A percentile compares a stretch with the other conserved stretches of the same genome.
These are phyloP conservation scores for Phaseolus lunatus DNA, from an alignment of 306 rosid species.

Conservation along the genomic window DNA sequence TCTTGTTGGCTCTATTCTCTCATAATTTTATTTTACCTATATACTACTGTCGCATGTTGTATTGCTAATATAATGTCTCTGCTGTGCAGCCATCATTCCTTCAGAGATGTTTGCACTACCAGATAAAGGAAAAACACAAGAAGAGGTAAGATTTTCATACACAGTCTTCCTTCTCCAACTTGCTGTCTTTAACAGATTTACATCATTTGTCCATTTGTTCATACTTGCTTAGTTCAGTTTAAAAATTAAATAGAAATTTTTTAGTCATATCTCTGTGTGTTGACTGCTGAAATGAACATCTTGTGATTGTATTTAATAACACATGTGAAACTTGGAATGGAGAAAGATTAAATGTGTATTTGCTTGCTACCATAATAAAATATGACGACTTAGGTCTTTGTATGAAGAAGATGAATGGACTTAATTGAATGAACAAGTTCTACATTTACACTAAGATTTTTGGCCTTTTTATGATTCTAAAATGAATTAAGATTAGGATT, in stretches of 20 bases:
- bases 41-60: conserved; percentile 3
- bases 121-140: conserved; percentile 72
- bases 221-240: conserved; percentile 20
- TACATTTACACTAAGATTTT: neutral
- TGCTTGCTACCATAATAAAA: conserved; percentile 17
- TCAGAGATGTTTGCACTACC: conserved; percentile 82
- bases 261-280: conserved; percentile 11
- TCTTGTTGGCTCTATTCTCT: conserved; percentile 3
- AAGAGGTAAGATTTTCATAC: conserved; percentile 59
- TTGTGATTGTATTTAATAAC: neutral
- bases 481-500: neutral
- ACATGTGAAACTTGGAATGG: neutral
- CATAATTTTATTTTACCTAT: neutral
- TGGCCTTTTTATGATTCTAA: neutral
- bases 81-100: conserved; percentile 72
- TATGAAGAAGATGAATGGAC: conserved; percentile 8
- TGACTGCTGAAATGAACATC: conserved; percentile 7
- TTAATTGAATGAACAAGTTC: conserved; percentile 7
- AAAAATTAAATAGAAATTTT: neutral
- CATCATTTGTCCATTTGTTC: neutral
- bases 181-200: neutral
- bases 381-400: neutral
- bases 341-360: neutral
- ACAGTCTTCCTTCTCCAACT: conserved; percentile 11
- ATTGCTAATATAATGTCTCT: conserved; percentile 37